Conservation (phyloP, 2,329 filamentous ascomycete genomes). For the Coniochaeta pulveracea region DNA sequence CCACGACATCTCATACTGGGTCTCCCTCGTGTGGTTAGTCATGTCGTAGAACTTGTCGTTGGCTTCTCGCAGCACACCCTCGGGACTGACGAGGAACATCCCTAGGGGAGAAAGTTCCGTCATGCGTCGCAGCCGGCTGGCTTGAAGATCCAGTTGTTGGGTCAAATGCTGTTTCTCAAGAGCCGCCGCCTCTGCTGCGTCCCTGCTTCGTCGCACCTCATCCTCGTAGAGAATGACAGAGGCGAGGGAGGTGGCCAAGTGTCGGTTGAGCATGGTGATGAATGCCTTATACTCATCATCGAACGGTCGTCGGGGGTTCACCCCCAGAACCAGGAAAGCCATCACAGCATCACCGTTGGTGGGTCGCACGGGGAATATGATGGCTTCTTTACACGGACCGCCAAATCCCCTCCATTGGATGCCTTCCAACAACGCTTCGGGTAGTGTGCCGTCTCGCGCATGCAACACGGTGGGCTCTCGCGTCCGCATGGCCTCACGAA, state of each 20-base stretch:
- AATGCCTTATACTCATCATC: constrained; percentile 54
- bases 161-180: constrained; percentile 21
- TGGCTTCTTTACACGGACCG: constrained; percentile 41
- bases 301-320: constrained; percentile 51
- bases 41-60: constrained; percentile 36
- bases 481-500: constrained; percentile 24
- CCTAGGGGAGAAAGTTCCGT: constrained; percentile 23
- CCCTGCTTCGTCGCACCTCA: constrained; percentile 40
- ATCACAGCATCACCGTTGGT: constrained; percentile 45
- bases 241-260: constrained; percentile 48
- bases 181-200: constrained; percentile 22
- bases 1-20: constrained; percentile 27
- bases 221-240: constrained; percentile 56
- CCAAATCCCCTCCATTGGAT: constrained; percentile 43
- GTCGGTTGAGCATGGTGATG: constrained; percentile 31
- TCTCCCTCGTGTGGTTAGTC: constrained; percentile 27
- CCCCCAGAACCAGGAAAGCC: constrained; percentile 49
- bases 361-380: constrained; percentile 50
- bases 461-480: constrained; percentile 20
- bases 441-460: constrained; percentile 32
- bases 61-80: constrained; percentile 28
- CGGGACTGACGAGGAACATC: constrained; percentile 25
- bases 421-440: constrained; percentile 37
- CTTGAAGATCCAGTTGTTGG: constrained; percentile 22
- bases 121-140: constrained; percentile 23